Evolutionary conservation across 2,329 filamentous ascomycete genomes (phyloP).

Genomic region (Microcyclospora tardicrescens): DNA sequence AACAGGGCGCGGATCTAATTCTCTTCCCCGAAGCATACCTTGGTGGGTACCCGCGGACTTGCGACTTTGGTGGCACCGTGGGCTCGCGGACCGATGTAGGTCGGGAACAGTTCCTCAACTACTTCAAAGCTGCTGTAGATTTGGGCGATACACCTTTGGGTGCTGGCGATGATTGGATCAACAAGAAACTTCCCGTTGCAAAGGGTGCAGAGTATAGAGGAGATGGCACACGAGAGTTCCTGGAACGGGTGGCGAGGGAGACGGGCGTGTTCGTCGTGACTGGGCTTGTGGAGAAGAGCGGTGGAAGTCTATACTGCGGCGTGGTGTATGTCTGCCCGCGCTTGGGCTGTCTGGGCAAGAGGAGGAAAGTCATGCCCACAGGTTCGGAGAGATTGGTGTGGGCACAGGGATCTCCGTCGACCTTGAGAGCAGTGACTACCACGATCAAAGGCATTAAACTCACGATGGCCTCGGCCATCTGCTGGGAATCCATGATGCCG

Average conservation of each 20-base stretch:
- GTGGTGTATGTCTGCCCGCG: conserved; percentile 70
- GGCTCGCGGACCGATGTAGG: conserved; percentile 56
- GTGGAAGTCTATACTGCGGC: conserved; percentile 72
- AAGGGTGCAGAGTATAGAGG: conserved; percentile 40
- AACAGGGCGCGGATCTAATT: conserved; percentile 50
- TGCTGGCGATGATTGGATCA: conserved; percentile 59
- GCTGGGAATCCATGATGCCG: conserved; percentile 97
- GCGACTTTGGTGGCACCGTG: conserved; percentile 61
- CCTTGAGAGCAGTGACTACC: conserved; percentile 66
- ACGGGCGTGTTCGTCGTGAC: conserved; percentile 72
- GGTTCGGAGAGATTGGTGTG: conserved; percentile 73
- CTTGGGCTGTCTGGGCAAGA: conserved; percentile 64
- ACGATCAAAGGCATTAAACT: conserved; percentile 66
- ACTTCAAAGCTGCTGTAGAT: conserved; percentile 69
- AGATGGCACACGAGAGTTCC: conserved; percentile 64
- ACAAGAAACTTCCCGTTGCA: conserved; percentile 43
- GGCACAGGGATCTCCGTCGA: conserved; percentile 72
- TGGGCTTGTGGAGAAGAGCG: conserved; percentile 66
- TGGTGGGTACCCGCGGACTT: conserved; percentile 78
- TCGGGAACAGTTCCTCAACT: conserved; percentile 68
- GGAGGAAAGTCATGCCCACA: conserved; percentile 88
- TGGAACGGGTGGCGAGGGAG: conserved; percentile 63
- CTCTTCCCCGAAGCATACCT: conserved; percentile 88
- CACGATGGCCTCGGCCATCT: conserved; percentile 76
- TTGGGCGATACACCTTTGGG: conserved; percentile 65